Base-by-base conservation (phyloP, 140 eudicot species). In the Cichorium intybus region DNA sequence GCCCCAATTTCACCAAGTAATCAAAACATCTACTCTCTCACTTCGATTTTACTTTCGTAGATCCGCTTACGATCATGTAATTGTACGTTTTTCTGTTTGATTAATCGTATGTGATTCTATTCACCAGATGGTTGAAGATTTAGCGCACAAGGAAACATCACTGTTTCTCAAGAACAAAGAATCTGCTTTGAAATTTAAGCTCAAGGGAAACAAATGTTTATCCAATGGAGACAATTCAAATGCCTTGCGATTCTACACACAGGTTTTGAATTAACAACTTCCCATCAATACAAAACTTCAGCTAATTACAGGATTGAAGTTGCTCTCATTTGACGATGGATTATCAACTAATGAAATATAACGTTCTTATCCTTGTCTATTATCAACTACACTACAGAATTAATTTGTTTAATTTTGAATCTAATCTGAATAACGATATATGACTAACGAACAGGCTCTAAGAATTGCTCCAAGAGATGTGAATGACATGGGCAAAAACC, bases 1-100 rank as follows among this genome's bases (percentile, higher is more conserved):
- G 29, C 95, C 97, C 29, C 82, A 39, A 20, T 93, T 93, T 64
- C 95, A 88, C 74, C 95, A 89, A 57, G 99, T 90, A 75, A 64
- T 27, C 28, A 1, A 4, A 67, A 33, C 69, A 16, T 45, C 37
- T 15, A 59, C 60, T 2, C 56, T 46, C n/a, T 31, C 24, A 24
- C 52, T 20, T 34, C 45, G 12, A 26, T 66, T 28, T 35, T 17
- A 52, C 37, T 52, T 37, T 62, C 58, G 3, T 33, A 29, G 0
- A 39, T 47, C 35, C 28, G 64, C 51, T 52, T 46, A 62, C 47
- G 59, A 21, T 46, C 18, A 57, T 34, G 21, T 47, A 9, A n/a
- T 41, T 47, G 24, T 46, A 58, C 20, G 35, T 14, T 4, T 55
- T 15, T 15, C 54, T 15, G 31, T 24, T 37, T 66, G 43, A 50